Conservation (phyloP, 2,329 filamentous ascomycete species). For the Exophiala sp. region DNA sequence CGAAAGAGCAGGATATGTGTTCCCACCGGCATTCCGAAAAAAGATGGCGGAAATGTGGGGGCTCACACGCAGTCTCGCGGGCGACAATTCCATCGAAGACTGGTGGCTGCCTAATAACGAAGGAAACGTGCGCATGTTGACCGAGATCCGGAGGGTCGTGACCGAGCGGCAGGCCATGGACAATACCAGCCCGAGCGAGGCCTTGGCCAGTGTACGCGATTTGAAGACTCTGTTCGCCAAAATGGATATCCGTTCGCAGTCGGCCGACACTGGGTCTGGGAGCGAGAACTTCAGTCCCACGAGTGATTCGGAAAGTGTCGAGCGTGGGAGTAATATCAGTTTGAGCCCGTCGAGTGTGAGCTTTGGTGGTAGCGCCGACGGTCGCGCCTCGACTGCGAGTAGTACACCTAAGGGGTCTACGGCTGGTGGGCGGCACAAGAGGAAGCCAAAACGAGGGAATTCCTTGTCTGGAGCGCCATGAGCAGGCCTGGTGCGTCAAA, state of each 20-base stretch:
- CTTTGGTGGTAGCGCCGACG: conserved; percentile 5
- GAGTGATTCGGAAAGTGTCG: conserved; percentile 11
- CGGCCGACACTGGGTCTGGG: conserved; percentile 7
- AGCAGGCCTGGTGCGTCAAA: too few relatives aligned
- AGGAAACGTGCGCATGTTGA: conserved; percentile 68
- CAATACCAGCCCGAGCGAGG: conserved; percentile 31
- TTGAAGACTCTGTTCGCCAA: conserved; percentile 70
- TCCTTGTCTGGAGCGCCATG: conserved; percentile 1
- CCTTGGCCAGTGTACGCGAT: conserved; percentile 58
- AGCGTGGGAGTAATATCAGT: conserved; percentile 16
- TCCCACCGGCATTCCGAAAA: conserved; percentile 67
- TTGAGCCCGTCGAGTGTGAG: conserved; percentile 18
- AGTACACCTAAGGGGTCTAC: too few relatives aligned
- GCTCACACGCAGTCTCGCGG: conserved; percentile 43
- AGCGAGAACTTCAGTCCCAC: conserved; percentile 10
- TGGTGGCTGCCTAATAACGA: conserved; percentile 92
- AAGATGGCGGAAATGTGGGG: conserved; percentile 72
- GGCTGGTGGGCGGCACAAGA: neutral
- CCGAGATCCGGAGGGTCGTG: conserved; percentile 74
- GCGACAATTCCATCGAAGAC: conserved; percentile 55
- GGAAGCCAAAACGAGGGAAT: conserved; percentile 3
- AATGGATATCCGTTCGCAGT: conserved; percentile 51
- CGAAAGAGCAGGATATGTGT: conserved; percentile 77
- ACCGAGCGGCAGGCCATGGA: conserved; percentile 61
- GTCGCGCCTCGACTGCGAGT: neutral